phyloP scores from a whole-genome alignment of 805 yeast genomes.

The Priceomyces castillae region DNA sequence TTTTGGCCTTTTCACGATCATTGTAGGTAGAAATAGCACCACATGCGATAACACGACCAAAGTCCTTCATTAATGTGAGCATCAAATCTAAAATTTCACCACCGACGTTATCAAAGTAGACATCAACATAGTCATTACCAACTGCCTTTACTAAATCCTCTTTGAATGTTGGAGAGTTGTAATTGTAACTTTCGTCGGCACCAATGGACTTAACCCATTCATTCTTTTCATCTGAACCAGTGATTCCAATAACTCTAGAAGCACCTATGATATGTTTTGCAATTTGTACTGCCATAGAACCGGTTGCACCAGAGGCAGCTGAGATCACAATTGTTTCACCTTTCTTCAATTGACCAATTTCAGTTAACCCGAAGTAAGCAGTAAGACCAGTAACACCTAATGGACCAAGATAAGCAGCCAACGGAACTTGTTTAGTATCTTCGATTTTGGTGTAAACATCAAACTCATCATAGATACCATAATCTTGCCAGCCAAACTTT shows the following conservation, averaged over 20 bases:
- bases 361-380: slow-evolving; percentile 54
- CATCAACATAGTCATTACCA: slow-evolving; percentile 49
- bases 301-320: slow-evolving; percentile 79
- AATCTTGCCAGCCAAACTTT: slow-evolving; percentile 47
- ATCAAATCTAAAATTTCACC: slow-evolving; percentile 53
- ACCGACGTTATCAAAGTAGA: slow-evolving; percentile 63
- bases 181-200: slow-evolving; percentile 53
- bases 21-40: slow-evolving; percentile 64
- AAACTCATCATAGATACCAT: slow-evolving; percentile 32
- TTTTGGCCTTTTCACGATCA: slow-evolving; percentile 31
- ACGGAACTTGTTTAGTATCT: slow-evolving; percentile 24
- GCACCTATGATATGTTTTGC: slow-evolving; percentile 54
- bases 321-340: slow-evolving; percentile 52
- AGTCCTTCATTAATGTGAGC: slow-evolving; percentile 33
- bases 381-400: slow-evolving; percentile 61
- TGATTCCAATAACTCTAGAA: slow-evolving; percentile 55
- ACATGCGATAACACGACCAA: slow-evolving; percentile 54
- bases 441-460: slow-evolving; percentile 29
- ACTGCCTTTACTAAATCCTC: slow-evolving; percentile 27
- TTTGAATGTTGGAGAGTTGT: slow-evolving; percentile 26
- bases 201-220: slow-evolving; percentile 53
- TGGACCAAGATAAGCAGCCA: slow-evolving; percentile 45
- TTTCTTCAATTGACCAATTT: slow-evolving; percentile 45
- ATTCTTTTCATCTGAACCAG: slow-evolving; percentile 58
- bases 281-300: slow-evolving; percentile 55